Evolutionary conservation across 129 eudicot species (phyloP).

Genomic region (Artemisia tridentata): DNA sequence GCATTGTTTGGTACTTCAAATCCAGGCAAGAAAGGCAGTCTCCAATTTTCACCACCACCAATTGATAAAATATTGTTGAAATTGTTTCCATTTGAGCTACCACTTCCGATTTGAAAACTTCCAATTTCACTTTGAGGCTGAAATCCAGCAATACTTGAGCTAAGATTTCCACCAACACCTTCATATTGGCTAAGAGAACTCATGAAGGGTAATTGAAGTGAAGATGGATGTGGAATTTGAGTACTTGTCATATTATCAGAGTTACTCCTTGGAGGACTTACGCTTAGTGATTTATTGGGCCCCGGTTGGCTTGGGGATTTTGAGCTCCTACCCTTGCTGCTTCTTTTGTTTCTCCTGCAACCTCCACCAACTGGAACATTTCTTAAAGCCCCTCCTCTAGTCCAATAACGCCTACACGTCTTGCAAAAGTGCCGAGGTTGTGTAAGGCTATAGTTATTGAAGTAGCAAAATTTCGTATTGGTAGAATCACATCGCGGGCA

Average conservation of each 20-base stretch:
- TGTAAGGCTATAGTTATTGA: slow-evolving; percentile 68
- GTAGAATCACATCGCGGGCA: slow-evolving; percentile 74
- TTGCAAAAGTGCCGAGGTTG: slow-evolving; percentile 79
- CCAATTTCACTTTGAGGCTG: slow-evolving; percentile 43
- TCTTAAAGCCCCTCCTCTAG: slow-evolving; percentile 67
- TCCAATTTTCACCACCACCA: slow-evolving; percentile 54
- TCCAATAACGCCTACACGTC: slow-evolving; percentile 73
- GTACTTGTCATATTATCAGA: slow-evolving; percentile 37
- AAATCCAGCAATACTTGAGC: slow-evolving; percentile 47
- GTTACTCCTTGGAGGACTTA: slow-evolving; percentile 54
- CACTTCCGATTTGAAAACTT: slow-evolving; percentile 41
- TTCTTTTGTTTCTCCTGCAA: slow-evolving; percentile 62
- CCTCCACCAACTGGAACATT: slow-evolving; percentile 78
- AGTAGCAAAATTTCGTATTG: slow-evolving; percentile 71
- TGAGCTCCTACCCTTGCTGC: slow-evolving; percentile 47
- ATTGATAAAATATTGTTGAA: slow-evolving; percentile 27
- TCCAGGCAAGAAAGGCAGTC: slow-evolving; percentile 47
- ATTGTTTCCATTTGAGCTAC: slow-evolving; percentile 25
- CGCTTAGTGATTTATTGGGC: slow-evolving; percentile 35
- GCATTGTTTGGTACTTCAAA: slow-evolving; percentile 36
- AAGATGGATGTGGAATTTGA: slow-evolving; percentile 36
- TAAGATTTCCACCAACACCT: slow-evolving; percentile 26
- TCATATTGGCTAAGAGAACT: slow-evolving; percentile 46
- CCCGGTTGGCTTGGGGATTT: slow-evolving; percentile 40
- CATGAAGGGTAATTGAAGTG: slow-evolving; percentile 56